Evolutionary conservation across 176 grass and related monocot genomes (phyloP).

Genomic region (Avena eriantha): DNA sequence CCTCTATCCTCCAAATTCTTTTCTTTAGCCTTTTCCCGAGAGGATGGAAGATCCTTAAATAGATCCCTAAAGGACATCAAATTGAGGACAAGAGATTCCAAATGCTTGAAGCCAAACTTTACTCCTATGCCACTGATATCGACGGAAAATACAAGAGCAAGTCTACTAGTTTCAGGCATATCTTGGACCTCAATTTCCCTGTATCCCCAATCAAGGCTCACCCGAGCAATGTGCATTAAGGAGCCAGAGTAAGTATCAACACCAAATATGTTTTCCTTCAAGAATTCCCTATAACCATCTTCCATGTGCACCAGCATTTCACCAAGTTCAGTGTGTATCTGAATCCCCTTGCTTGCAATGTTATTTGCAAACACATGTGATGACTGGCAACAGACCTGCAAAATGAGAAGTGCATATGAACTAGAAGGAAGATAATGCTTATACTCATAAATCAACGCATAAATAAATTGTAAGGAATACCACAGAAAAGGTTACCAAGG

Average conservation of each 20-base stretch:
- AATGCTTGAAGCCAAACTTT: conserved; percentile 92
- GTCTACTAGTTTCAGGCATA: conserved; percentile 61
- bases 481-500: conserved; percentile 21
- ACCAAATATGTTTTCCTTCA: conserved; percentile 92
- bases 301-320: conserved; percentile 94
- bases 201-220: conserved; percentile 97
- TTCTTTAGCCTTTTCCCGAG: conserved; percentile 57
- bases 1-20: conserved; percentile 54
- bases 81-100: conserved; percentile 79
- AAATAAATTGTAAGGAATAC: conserved; percentile 25
- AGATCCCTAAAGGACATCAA: conserved; percentile 78
- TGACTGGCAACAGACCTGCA: conserved; percentile 88
- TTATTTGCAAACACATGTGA: conserved; percentile 98
- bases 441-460: conserved; percentile 16
- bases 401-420: conserved; percentile 45
- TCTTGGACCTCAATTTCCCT: conserved; percentile 76
- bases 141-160: conserved; percentile 75
- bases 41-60: conserved; percentile 67
- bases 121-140: conserved; percentile 85
- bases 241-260: conserved; percentile 88
- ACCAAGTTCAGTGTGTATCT: conserved; percentile 93
- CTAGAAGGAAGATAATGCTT: conserved; percentile 33
- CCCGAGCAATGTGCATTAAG: conserved; percentile 80
- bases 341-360: conserved; percentile 96
- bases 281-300: conserved; percentile 92